Conservation (phyloP, 768 basidiomycete species). For the Rickenella mellea region DNA sequence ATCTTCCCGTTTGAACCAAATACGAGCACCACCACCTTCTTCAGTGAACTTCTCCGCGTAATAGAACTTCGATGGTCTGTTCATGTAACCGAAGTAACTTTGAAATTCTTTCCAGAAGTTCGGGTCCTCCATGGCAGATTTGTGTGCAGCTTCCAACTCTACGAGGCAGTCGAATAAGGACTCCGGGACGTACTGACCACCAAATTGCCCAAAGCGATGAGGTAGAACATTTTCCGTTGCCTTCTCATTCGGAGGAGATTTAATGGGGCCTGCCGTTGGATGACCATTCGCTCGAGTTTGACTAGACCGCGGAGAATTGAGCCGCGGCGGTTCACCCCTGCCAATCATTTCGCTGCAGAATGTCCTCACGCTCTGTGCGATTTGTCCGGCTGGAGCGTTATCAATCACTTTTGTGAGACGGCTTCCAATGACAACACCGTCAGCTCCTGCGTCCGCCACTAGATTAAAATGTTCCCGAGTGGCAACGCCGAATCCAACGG, state of each 20-base stretch:
- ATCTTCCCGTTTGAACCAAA: constrained; percentile 97
- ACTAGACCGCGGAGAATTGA: too few relatives aligned
- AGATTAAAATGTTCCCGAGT: constrained; percentile 81
- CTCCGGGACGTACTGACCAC: constrained; percentile 97
- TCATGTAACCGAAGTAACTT: constrained; percentile 86
- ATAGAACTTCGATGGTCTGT: constrained; percentile 87
- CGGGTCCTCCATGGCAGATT: constrained; percentile 77
- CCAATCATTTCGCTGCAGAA: constrained; percentile 68
- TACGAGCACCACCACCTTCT: constrained; percentile 84
- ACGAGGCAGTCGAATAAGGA: constrained; percentile 86
- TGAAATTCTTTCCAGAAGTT: constrained; percentile 89
- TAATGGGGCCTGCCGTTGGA: constrained; percentile 21
- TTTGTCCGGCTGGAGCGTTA: constrained; percentile 37
- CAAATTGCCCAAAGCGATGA: constrained; percentile 86
- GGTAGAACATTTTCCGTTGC: constrained; percentile 47
- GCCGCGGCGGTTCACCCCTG: constrained; percentile 22
- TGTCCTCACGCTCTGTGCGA: constrained; percentile 47
- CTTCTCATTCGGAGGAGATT: constrained; percentile 21
- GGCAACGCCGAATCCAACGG: constrained; percentile 95
- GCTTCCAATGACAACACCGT: constrained; percentile 92
- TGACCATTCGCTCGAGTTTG: constrained; percentile 7
- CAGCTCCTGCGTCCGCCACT: constrained; percentile 82
- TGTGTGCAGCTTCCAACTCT: constrained; percentile 89
- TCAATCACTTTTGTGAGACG: constrained; percentile 77
- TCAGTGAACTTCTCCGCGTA: constrained; percentile 86